These are phyloP conservation scores for Metarhizium brunneum DNA, from an alignment of 2,329 filamentous ascomycete species.

Conservation along the genomic window DNA sequence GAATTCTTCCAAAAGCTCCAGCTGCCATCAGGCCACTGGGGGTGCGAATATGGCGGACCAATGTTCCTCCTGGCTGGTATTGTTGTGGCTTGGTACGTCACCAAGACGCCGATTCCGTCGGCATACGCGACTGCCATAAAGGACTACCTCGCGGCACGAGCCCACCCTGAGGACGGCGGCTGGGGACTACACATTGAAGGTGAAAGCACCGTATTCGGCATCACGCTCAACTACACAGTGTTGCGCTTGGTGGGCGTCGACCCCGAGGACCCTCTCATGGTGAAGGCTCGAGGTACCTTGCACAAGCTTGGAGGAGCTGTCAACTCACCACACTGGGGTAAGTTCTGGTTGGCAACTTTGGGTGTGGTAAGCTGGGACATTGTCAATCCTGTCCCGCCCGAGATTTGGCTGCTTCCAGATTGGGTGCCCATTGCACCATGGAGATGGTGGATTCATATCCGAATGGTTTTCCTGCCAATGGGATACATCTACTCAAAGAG, in stretches of 20 bases:
- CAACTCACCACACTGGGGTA: conserved; percentile 88
- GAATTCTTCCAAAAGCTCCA: conserved; percentile 86
- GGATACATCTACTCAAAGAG: conserved; percentile 77
- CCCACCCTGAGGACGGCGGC: conserved; percentile 81
- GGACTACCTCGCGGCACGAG: conserved; percentile 81
- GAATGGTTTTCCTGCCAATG: conserved; percentile 93
- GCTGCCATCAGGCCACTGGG: conserved; percentile 85
- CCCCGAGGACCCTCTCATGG: conserved; percentile 74
- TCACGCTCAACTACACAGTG: conserved; percentile 74
- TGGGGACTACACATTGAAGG: conserved; percentile 96
- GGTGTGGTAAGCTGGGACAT: conserved; percentile 83
- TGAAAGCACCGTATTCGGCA: conserved; percentile 86
- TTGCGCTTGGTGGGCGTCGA: conserved; percentile 75
- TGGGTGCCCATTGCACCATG: conserved; percentile 86
- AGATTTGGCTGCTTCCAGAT: conserved; percentile 86
- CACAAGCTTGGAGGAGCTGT: conserved; percentile 80
- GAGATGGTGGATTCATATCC: conserved; percentile 98
- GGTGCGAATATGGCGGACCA: conserved; percentile 92
- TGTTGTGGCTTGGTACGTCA: conserved; percentile 80
- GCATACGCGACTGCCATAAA: conserved; percentile 80
- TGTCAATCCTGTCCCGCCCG: conserved; percentile 88
- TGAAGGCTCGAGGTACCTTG: conserved; percentile 72
- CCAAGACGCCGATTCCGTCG: conserved; percentile 74
- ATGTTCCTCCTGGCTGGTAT: conserved; percentile 90
- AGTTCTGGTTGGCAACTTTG: conserved; percentile 84